Percentiles rank a stretch among this genome's conserved stretches.
Conservation (phyloP, 2,329 filamentous ascomycete genomes). For the Diplodia scrobiculata region DNA sequence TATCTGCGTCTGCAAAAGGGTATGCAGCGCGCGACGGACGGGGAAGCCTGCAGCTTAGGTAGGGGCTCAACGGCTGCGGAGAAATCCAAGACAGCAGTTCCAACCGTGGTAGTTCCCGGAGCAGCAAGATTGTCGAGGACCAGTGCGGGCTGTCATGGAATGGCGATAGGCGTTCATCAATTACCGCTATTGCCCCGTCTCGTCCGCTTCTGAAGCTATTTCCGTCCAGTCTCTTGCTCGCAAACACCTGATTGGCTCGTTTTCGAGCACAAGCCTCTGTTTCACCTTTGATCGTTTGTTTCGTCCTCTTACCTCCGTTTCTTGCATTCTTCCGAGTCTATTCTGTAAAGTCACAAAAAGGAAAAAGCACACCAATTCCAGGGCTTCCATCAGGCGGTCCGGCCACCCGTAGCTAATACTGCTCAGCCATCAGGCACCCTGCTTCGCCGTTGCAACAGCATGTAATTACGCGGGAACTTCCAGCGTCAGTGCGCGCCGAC, state of each 20-base stretch:
- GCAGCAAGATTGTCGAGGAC: neutral
- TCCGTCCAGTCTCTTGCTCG: neutral
- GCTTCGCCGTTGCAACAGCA: neutral
- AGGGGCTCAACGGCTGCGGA: too few relatives aligned
- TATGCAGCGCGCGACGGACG: too few relatives aligned
- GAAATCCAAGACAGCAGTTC: too few relatives aligned
- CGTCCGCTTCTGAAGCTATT: neutral
- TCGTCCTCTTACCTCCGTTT: neutral
- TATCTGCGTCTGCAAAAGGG: too few relatives aligned
- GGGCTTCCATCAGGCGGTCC: neutral
- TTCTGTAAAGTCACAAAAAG: neutral
- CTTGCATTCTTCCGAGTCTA: neutral
- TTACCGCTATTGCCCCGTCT: slow-evolving; percentile 7
- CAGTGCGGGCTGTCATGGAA: neutral
- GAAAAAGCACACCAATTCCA: neutral
- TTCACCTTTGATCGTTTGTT: slow-evolving; percentile 1
- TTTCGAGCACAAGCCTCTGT: slow-evolving; percentile 4
- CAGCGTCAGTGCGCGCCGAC: slow-evolving; percentile 3
- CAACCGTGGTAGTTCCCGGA: neutral
- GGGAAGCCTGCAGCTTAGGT: too few relatives aligned
- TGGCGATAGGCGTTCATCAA: neutral
- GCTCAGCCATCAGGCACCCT: neutral
- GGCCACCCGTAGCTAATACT: neutral
- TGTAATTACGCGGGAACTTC: neutral
- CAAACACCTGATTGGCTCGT: neutral